Evolutionary conservation across 176 grass and related monocot genomes (phyloP), one percentile per base, ranked within the genome.

Genomic region (Otatea glauca): DNA sequence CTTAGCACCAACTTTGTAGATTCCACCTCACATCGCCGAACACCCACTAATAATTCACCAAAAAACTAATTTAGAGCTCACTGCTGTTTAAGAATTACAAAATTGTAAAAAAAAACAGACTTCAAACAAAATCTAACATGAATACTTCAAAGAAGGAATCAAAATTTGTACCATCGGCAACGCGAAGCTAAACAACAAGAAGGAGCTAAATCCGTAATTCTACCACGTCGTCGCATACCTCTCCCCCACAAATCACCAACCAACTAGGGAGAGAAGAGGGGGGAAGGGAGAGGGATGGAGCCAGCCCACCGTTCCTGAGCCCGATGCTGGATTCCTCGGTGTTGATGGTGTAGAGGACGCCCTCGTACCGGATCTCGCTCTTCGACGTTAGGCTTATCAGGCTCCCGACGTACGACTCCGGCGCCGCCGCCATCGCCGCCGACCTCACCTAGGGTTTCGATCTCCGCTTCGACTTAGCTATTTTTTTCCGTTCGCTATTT

Each of bases 321-420:
- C 95, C 92, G 88, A 97, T 94, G 92, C 88, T 94, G 67, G 92
- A 97, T 81, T 97, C 95, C 35, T 92, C 95, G 78, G 95, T 93
- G 88, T 94, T 97, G 91, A 97, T 97, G 84, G 80, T 91, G 95
- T 97, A 97, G 6, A 97, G 79, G 86, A 97, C 62, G n/a, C 92
- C 95, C 78, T 94, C 95, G 81, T 97, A 97, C 72, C 95, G 88
- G 87, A 97, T 97, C 90, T 94, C 92, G 88, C 95, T 97, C 82
- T 97, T 97, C 65, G 95, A 97, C 21, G 89, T 97, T 47, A 97
- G 90, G 72, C 90, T 97, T 70, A 94, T 97, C 59, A 97, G 65
- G 72, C 92, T 97, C 64, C 94, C 94, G 79, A 97, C 92, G 77
- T 97, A 97, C 64, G 92, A 90, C 44, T 97, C 92, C 59, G 87